A percentile compares a stretch with the other conserved stretches of the same genome.
Evolutionary conservation across 345 rosid genomes (phyloP).

Genomic region (Eucalyptus coolabah): DNA sequence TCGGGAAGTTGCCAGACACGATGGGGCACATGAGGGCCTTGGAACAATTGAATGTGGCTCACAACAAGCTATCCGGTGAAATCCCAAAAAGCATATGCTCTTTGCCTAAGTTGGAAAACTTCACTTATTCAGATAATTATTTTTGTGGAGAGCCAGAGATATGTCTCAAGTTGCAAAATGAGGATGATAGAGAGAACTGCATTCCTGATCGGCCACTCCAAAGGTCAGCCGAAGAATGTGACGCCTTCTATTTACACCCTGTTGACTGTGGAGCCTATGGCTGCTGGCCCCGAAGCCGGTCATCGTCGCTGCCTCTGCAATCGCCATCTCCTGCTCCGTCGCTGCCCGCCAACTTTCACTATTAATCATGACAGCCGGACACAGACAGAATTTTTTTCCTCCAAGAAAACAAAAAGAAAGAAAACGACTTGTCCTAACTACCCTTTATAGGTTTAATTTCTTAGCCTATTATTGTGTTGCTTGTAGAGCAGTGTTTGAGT

Average conservation of each 20-base stretch:
- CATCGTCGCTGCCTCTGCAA: constrained; percentile 5
- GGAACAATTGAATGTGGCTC: constrained; percentile 70
- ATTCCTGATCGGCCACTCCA: constrained; percentile 49
- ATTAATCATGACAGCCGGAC: background rate
- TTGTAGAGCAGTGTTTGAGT: background rate
- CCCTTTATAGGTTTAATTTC: background rate
- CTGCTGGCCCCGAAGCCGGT: constrained; percentile 24
- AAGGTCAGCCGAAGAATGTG: constrained; percentile 48
- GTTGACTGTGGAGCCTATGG: constrained; percentile 40
- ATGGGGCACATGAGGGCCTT: constrained; percentile 61
- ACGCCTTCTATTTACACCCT: constrained; percentile 37
- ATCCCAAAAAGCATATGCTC: constrained; percentile 56
- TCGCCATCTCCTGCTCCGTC: background rate
- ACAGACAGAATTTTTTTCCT: background rate
- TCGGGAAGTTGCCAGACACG: constrained; percentile 54
- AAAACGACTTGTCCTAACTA: background rate
- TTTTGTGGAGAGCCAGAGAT: constrained; percentile 42
- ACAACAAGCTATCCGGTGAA: constrained; percentile 47
- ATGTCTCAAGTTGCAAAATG: constrained; percentile 35
- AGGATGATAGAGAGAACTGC: constrained; percentile 60
- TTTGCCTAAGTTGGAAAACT: constrained; percentile 60
- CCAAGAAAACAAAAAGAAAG: background rate
- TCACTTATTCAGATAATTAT: constrained; percentile 61
- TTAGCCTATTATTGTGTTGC: background rate
- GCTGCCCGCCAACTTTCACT: background rate